Evolutionary conservation across 768 basidiomycete genomes (phyloP).

Genomic region (Russula virescens): DNA sequence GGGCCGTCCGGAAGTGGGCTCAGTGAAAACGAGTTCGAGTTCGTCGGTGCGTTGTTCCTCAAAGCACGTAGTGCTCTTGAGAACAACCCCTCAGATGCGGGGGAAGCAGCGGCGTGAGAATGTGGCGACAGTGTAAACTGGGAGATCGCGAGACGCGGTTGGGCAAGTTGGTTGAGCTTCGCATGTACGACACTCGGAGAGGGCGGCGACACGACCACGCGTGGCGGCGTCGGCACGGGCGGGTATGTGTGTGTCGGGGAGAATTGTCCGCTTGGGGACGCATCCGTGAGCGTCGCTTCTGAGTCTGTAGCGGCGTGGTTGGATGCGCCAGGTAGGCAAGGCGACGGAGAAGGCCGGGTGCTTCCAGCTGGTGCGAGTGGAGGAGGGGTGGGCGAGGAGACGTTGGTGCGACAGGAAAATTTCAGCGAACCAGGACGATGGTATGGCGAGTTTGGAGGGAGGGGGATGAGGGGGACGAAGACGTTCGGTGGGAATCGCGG

Average conservation of each 20-base stretch:
- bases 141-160: constrained; percentile 21
- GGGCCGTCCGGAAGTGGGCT: constrained; percentile 17
- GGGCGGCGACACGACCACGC: constrained; percentile 27
- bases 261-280: constrained; percentile 14
- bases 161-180: constrained; percentile 29
- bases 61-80: constrained; percentile 29
- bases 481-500: constrained; percentile 58
- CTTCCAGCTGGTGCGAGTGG: neutral
- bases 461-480: constrained; percentile 34
- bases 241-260: constrained; percentile 35
- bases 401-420: constrained; percentile 34
- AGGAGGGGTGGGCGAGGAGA: constrained; percentile 13
- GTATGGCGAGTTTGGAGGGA: constrained; percentile 31
- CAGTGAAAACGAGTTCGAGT: constrained; percentile 22
- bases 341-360: neutral
- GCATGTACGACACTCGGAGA: constrained; percentile 30
- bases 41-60: constrained; percentile 16
- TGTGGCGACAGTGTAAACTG: constrained; percentile 34
- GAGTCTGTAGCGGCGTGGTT: constrained; percentile 28
- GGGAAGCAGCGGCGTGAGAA: constrained; percentile 23
- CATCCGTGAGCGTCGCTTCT: constrained; percentile 29
- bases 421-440: constrained; percentile 32
- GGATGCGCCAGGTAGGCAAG: constrained; percentile 8
- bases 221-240: constrained; percentile 31
- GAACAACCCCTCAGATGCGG: constrained; percentile 26